Base-by-base conservation (phyloP, 345 rosid genomes). In the Draba incana region DNA sequence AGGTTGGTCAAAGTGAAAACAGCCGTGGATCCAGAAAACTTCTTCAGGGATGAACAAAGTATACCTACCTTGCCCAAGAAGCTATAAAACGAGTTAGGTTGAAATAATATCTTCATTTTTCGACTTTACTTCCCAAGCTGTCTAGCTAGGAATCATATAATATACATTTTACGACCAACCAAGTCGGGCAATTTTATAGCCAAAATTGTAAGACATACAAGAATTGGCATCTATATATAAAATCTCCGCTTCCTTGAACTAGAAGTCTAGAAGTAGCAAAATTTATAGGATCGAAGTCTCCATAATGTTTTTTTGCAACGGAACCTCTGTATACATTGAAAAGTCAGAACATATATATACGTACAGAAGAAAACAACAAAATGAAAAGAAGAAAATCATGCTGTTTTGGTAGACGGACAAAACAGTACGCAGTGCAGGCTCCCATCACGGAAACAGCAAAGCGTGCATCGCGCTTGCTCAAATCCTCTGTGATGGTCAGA, bases 31-130 rank as follows among this genome's bases (percentile, higher is more conserved):
- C 91, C 81, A 0, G 30, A 46, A 3, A 84, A 84, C 45, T 82
- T 81, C 71, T 84, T 84, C 75, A 70, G 68, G 54, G 71, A 79
- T 6, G 82, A 84, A 62, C 85, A 82, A 33, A 82, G 84, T 59
- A 76, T 86, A 28, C 88, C 88, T 72, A 27, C 66, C 55, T 52
- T 53, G 47, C 58, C 60, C 14, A 49, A 33, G 49, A 70, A 70
- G 67, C 20, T 61, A 61, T 31, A 47, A 45, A 20, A 4, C 11
- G 20, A 63, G 13, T 13, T 63, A 48, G 68, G 9, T 48, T 30
- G 30, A 37, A 8, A 49, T 30, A 9, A 35, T 35, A 44, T 35
- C 14, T 35, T 56, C 28, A 2, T 58, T 57, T 38, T 56, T 28
- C 13, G 41, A 12, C 16, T 38, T 11, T 35, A 56, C 4, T 8